A percentile compares a stretch with the other conserved stretches of the same genome.
Conservation (phyloP, 1,139 yeast genomes). For the Yamadazyma dushanensis region DNA sequence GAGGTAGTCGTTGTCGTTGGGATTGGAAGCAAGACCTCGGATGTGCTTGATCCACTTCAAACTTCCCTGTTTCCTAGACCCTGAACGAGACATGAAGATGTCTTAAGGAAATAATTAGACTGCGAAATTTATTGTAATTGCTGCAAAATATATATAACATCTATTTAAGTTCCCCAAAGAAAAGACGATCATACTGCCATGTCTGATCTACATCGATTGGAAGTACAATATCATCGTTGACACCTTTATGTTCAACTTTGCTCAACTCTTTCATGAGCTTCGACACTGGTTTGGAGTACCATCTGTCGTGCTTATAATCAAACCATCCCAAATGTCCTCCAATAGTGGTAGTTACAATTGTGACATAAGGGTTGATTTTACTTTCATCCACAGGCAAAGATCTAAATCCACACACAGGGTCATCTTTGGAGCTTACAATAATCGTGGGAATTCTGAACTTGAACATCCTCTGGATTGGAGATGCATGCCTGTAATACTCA, state of each 20-base stretch:
- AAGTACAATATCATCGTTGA: constrained; percentile 19
- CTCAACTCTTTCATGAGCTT: constrained; percentile 35
- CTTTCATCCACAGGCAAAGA: constrained; percentile 63
- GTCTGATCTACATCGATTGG: constrained; percentile 29
- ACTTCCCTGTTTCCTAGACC: constrained; percentile 5
- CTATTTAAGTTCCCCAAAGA: not conserved
- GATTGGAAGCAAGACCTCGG: constrained; percentile 42
- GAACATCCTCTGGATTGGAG: constrained; percentile 50
- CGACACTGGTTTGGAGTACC: constrained; percentile 49
- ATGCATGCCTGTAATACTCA: constrained; percentile 55
- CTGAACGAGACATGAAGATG: constrained; percentile 1
- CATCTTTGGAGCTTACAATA: constrained; percentile 53
- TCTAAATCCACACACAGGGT: constrained; percentile 56
- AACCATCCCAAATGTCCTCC: constrained; percentile 88
- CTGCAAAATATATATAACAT: too few species aligned
- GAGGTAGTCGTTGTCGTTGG: constrained; percentile 37
- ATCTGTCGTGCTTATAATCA: constrained; percentile 47
- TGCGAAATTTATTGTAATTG: not conserved
- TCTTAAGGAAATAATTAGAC: too few species aligned
- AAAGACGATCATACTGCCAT: constrained; percentile 33
- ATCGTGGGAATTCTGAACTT: constrained; percentile 55
- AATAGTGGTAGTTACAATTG: constrained; percentile 63
- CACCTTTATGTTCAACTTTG: constrained; percentile 19
- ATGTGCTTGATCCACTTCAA: constrained; percentile 34
- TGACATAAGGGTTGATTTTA: constrained; percentile 64